phyloP scores from a whole-genome alignment of 1,139 yeast species.

The Pichia sp. region DNA sequence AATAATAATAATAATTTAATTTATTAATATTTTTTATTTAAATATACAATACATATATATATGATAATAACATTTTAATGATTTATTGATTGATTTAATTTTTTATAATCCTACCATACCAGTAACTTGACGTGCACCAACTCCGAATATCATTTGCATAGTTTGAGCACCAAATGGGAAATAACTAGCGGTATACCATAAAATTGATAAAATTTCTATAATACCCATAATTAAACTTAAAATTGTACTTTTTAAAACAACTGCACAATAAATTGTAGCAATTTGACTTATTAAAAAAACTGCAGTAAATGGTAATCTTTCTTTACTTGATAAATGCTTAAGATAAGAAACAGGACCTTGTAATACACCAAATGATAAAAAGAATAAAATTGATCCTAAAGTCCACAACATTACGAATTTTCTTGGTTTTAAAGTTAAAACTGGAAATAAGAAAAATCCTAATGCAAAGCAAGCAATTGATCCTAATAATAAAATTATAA shows the following conservation, averaged over 20 bases:
- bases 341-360: constrained; percentile 86
- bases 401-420: constrained; percentile 92
- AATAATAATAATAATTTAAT: too few relatives aligned
- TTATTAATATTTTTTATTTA: too few relatives aligned
- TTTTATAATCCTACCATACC: constrained; percentile 40
- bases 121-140: constrained; percentile 72
- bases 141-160: constrained; percentile 64
- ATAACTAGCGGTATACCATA: constrained; percentile 84
- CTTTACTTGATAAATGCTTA: constrained; percentile 66
- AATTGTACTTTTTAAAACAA: constrained; percentile 58
- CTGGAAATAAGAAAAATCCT: constrained; percentile 81
- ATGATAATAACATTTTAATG: background rate
- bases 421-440: constrained; percentile 81
- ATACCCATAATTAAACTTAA: constrained; percentile 71
- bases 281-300: constrained; percentile 57
- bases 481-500: constrained; percentile 69
- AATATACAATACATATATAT: background rate
- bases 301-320: constrained; percentile 70
- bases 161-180: constrained; percentile 95
- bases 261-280: constrained; percentile 38
- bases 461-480: constrained; percentile 73
- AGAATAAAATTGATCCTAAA: constrained; percentile 80
- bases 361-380: constrained; percentile 80
- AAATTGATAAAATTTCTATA: constrained; percentile 73
- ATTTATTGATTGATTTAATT: background rate